Evolutionary conservation across 345 rosid genomes (phyloP).

Genomic region (Salix suchowensis): DNA sequence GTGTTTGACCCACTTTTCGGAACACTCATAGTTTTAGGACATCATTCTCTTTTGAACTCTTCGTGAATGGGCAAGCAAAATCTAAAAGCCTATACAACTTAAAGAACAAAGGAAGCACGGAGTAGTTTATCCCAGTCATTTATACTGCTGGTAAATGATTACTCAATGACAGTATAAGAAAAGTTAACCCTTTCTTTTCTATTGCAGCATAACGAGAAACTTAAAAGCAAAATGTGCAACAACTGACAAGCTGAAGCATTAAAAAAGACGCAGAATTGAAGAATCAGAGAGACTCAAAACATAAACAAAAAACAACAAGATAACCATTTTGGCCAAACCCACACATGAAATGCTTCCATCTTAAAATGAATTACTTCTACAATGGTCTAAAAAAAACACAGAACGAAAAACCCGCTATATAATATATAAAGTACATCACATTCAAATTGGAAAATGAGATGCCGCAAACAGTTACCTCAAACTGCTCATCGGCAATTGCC

Average conservation of each 20-base stretch:
- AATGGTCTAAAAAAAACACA: neutral
- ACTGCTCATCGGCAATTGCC: slow-evolving; percentile 48
- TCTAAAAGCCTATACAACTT: neutral
- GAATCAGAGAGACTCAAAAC: neutral
- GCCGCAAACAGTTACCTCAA: slow-evolving; percentile 40
- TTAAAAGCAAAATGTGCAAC: neutral
- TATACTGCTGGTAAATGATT: neutral
- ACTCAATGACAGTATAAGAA: neutral
- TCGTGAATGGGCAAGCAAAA: neutral
- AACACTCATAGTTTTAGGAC: neutral
- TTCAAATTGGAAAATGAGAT: neutral
- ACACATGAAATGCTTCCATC: neutral
- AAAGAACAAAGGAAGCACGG: neutral
- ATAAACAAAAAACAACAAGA: neutral
- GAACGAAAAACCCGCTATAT: neutral
- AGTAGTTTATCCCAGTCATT: neutral
- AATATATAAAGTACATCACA: neutral
- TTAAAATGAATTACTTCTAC: neutral
- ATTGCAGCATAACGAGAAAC: neutral
- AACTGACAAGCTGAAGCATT: neutral
- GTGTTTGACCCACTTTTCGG: neutral
- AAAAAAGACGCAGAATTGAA: neutral
- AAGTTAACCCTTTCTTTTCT: neutral
- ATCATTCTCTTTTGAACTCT: neutral
- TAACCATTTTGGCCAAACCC: neutral